These are phyloP conservation scores for Boletus insuetus DNA, from an alignment of 768 basidiomycete species.

Conservation along the genomic window DNA sequence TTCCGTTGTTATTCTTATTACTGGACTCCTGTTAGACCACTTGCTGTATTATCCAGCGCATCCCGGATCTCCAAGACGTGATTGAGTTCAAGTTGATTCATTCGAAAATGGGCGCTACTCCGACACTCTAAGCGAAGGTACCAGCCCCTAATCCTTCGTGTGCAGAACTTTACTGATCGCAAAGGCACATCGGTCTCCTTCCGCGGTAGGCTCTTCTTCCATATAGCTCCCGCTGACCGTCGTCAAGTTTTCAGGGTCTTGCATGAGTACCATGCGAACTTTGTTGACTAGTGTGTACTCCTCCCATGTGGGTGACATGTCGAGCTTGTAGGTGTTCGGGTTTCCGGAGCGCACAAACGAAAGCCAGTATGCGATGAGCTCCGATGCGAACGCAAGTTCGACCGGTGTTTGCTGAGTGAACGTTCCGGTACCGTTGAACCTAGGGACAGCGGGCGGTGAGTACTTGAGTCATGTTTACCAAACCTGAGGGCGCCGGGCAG, in stretches of 20 bases:
- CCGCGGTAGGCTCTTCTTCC: constrained; percentile 37
- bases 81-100: not conserved
- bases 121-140: too few species aligned
- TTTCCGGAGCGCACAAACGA: constrained; percentile 59
- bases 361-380: constrained; percentile 64
- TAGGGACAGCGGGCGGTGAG: constrained; percentile 20
- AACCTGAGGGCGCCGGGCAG: not conserved
- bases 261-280: constrained; percentile 46
- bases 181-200: constrained; percentile 40
- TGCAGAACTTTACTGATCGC: constrained; percentile 32
- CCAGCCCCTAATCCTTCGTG: constrained; percentile 34
- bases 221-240: constrained; percentile 39
- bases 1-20: too few species aligned
- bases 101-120: too few species aligned
- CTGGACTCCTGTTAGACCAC: not conserved
- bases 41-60: not conserved
- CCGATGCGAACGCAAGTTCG: constrained; percentile 51
- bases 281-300: constrained; percentile 31
- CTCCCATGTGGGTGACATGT: constrained; percentile 50
- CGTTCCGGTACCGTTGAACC: constrained; percentile 50
- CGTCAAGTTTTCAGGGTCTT: constrained; percentile 30
- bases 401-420: constrained; percentile 46
- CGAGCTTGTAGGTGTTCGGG: constrained; percentile 54
- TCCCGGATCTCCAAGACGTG: not conserved
- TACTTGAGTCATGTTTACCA: constrained; percentile 10